A percentile compares a stretch with the other conserved stretches of the same genome.
These are phyloP conservation scores for Ceratocystis harringtonii DNA, from an alignment of 2,329 filamentous ascomycete species.

Conservation along the genomic window DNA sequence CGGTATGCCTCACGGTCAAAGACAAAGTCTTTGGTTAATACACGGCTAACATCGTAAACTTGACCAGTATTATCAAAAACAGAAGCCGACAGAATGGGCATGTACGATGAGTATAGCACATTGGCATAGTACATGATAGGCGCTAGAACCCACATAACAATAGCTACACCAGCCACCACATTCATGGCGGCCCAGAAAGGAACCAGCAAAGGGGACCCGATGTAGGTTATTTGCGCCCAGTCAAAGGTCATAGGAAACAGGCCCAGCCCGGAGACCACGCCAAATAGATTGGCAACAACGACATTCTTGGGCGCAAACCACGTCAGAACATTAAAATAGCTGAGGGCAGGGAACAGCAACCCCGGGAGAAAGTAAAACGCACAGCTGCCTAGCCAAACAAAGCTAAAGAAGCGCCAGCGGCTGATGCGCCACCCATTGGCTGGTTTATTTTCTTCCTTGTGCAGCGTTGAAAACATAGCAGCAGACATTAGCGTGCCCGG, in stretches of 20 bases:
- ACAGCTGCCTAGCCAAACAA: constrained; percentile 56
- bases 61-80: constrained; percentile 76
- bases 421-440: constrained; percentile 73
- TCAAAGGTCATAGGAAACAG: constrained; percentile 79
- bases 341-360: constrained; percentile 66
- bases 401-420: constrained; percentile 70
- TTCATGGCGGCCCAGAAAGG: constrained; percentile 81
- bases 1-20: constrained; percentile 65
- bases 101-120: constrained; percentile 64
- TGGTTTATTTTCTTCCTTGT: constrained; percentile 68
- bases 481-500: constrained; percentile 77
- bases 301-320: constrained; percentile 80
- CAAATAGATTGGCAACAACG: constrained; percentile 75
- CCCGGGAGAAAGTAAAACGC: constrained; percentile 76
- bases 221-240: constrained; percentile 81
- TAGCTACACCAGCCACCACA: constrained; percentile 61
- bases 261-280: constrained; percentile 69
- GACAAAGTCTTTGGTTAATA: constrained; percentile 61
- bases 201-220: constrained; percentile 68
- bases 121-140: constrained; percentile 72
- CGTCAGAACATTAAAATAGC: constrained; percentile 78
- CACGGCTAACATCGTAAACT: constrained; percentile 66
- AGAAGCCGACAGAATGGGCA: constrained; percentile 70
- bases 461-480: constrained; percentile 75
- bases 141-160: constrained; percentile 75